Conservation (phyloP, 148 eudicot species). For the Limonium bicolor region DNA sequence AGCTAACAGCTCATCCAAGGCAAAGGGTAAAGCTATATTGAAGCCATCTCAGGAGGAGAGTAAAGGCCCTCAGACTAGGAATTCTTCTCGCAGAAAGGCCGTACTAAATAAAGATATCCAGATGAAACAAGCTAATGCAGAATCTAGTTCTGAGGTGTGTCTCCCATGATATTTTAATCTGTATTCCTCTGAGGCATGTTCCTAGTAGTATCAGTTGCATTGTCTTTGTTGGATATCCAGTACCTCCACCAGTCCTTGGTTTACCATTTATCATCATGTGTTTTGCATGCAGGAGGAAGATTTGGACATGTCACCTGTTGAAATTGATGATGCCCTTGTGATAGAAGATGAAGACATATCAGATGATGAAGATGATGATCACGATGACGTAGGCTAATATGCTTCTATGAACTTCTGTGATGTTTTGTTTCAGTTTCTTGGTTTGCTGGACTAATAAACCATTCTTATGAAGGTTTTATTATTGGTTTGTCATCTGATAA, state of each 20-base stretch:
- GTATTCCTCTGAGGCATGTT: background rate
- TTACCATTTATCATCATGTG: background rate
- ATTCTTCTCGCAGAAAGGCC: slow-evolving; percentile 70
- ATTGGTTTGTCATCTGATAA: too few relatives aligned
- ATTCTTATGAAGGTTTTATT: too few relatives aligned
- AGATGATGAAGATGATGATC: slow-evolving; percentile 88
- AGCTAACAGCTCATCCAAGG: slow-evolving; percentile 50
- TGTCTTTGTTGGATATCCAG: background rate
- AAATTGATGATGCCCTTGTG: slow-evolving; percentile 80
- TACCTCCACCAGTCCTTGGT: background rate
- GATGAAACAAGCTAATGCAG: slow-evolving; percentile 49
- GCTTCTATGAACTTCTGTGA: background rate
- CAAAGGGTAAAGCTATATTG: slow-evolving; percentile 84
- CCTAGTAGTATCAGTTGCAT: background rate
- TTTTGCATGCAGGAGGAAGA: slow-evolving; percentile 70
- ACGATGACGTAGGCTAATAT: slow-evolving; percentile 60
- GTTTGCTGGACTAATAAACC: too few relatives aligned
- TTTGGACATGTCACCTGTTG: slow-evolving; percentile 72
- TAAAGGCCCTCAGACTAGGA: slow-evolving; percentile 86
- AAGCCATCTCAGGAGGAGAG: slow-evolving; percentile 51
- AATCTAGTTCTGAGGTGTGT: slow-evolving; percentile 81
- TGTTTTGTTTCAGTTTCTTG: too few relatives aligned
- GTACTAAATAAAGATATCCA: slow-evolving; percentile 67
- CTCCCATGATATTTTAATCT: too few relatives aligned
- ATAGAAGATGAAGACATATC: slow-evolving; percentile 92